Evolutionary conservation across 2,329 filamentous ascomycete genomes (phyloP).

Genomic region (Bertia moriformis): DNA sequence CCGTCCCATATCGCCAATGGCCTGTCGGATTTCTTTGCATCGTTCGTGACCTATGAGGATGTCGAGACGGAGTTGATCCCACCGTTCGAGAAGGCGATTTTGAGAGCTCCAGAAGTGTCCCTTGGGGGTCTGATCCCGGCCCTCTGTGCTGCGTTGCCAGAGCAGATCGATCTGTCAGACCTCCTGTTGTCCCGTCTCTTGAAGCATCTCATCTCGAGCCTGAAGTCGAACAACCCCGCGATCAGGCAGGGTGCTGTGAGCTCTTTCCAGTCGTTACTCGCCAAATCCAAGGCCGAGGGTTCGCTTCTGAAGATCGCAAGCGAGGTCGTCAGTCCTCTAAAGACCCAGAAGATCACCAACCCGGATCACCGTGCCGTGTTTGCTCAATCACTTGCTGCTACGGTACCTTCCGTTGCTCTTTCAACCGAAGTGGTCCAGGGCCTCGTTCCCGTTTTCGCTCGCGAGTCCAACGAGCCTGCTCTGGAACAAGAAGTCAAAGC

Average conservation of each 20-base stretch:
- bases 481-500: constrained; percentile 12
- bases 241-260: constrained; percentile 65
- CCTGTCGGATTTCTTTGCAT: constrained; percentile 67
- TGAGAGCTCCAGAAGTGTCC: constrained; percentile 81
- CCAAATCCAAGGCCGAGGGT: constrained; percentile 38
- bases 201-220: constrained; percentile 76
- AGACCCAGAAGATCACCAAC: constrained; percentile 67
- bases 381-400: constrained; percentile 60
- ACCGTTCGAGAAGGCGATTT: constrained; percentile 71
- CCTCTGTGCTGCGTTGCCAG: constrained; percentile 56
- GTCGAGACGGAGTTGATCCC: constrained; percentile 64
- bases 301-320: constrained; percentile 55
- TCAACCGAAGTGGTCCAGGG: constrained; percentile 40
- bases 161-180: constrained; percentile 62
- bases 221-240: constrained; percentile 72
- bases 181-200: constrained; percentile 58
- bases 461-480: neutral
- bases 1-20: constrained; percentile 59
- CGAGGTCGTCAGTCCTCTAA: constrained; percentile 68
- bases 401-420: constrained; percentile 44
- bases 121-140: constrained; percentile 65
- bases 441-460: neutral
- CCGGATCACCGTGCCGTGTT: constrained; percentile 75
- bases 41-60: constrained; percentile 62
- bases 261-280: constrained; percentile 59